These are phyloP conservation scores for Blastocystis sp. DNA, from an alignment of 352 stramenopile species.

Conservation along the genomic window DNA sequence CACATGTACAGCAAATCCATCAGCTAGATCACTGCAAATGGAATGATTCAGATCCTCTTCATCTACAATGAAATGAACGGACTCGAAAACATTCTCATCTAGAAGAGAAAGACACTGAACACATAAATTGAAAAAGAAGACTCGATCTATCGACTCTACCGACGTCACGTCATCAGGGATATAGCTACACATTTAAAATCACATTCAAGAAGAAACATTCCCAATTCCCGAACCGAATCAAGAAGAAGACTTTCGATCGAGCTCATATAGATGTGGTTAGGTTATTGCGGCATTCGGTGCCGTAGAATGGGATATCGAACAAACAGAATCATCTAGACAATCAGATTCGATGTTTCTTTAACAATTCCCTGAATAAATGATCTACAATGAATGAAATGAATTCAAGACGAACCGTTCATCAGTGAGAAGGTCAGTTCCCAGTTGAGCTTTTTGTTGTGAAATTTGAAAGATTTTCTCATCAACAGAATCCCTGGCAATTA, in stretches of 20 bases:
- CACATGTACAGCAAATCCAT: conserved; percentile 10
- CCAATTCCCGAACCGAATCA: conserved; percentile 10
- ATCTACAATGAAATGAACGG: neutral
- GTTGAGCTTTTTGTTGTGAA: conserved; percentile 94
- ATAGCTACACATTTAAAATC: neutral
- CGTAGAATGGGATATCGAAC: neutral
- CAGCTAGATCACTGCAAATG: neutral
- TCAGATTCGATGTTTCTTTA: neutral
- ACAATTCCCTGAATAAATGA: conserved; percentile 21
- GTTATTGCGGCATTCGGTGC: neutral
- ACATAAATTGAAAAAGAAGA: conserved; percentile 67
- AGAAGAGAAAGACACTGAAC: conserved; percentile 20
- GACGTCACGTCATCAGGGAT: conserved; percentile 46
- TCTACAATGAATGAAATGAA: neutral
- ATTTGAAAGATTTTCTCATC: conserved; percentile 89
- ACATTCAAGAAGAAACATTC: neutral
- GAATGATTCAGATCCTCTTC: conserved; percentile 43
- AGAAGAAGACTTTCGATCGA: conserved; percentile 23
- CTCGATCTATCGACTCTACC: conserved; percentile 32
- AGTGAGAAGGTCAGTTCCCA: conserved; percentile 93
- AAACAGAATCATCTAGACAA: conserved; percentile 1
- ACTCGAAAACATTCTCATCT: neutral
- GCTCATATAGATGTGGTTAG: neutral
- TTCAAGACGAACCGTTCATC: neutral
- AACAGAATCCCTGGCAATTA: conserved; percentile 85